phyloP scores from a whole-genome alignment of 805 yeast genomes.

The Scheffersomyces coipomensis region DNA sequence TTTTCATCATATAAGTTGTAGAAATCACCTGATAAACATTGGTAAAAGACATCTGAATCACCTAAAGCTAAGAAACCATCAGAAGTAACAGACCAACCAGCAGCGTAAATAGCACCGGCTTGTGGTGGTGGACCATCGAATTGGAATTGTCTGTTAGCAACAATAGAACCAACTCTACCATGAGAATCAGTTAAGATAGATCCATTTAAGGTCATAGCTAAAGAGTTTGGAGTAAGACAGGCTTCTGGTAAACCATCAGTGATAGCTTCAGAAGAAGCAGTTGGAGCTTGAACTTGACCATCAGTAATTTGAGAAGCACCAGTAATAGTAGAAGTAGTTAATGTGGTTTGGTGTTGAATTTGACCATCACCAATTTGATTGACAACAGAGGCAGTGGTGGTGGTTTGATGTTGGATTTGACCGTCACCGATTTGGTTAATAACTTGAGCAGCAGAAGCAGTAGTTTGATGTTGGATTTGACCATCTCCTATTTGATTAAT shows the following conservation, averaged over 20 bases:
- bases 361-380: constrained; percentile 38
- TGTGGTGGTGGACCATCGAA: constrained; percentile 83
- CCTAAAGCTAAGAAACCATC: constrained; percentile 48
- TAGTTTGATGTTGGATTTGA: constrained; percentile 47
- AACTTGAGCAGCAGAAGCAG: constrained; percentile 26
- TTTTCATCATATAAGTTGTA: constrained; percentile 71
- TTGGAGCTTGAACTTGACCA: constrained; percentile 22
- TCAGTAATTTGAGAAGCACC: constrained; percentile 25
- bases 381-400: constrained; percentile 19
- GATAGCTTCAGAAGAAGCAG: constrained; percentile 23
- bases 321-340: constrained; percentile 18
- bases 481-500: constrained; percentile 34
- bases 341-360: constrained; percentile 28
- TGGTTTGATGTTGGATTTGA: constrained; percentile 28
- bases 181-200: constrained; percentile 47
- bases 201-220: constrained; percentile 53
- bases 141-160: constrained; percentile 68
- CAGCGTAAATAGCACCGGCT: constrained; percentile 68
- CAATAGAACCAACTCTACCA: constrained; percentile 45
- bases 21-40: constrained; percentile 74
- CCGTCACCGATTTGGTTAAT: constrained; percentile 27
- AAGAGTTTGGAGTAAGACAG: constrained; percentile 48
- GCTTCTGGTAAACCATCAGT: constrained; percentile 23
- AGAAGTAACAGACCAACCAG: constrained; percentile 52
- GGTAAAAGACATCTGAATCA: constrained; percentile 64